A percentile compares a stretch with the other conserved stretches of the same genome.
These are phyloP conservation scores for Apiospora marii DNA, from an alignment of 2,329 filamentous ascomycete genomes.

Conservation along the genomic window DNA sequence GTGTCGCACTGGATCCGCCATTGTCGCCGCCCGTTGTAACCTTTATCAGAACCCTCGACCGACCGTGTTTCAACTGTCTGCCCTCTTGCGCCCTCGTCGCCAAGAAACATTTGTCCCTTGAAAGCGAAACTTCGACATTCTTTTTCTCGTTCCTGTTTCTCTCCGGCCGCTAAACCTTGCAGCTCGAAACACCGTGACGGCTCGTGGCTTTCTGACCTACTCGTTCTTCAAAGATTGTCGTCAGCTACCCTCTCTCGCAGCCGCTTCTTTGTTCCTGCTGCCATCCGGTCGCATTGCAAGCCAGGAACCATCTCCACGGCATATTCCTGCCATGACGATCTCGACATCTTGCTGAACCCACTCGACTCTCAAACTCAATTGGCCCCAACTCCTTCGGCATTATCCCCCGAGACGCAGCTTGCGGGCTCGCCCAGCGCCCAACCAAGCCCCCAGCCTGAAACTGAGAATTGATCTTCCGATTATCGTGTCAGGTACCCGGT, in stretches of 20 bases:
- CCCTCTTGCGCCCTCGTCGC: slow-evolving; percentile 20
- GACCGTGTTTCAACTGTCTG: slow-evolving; percentile 22
- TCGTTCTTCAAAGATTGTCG: not conserved
- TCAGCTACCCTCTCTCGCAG: slow-evolving; percentile 8
- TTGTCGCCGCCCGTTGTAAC: slow-evolving; percentile 25
- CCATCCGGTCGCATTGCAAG: slow-evolving; percentile 18
- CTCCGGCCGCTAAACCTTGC: slow-evolving; percentile 7
- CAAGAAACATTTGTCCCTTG: slow-evolving; percentile 19
- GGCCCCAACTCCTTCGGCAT: slow-evolving; percentile 25
- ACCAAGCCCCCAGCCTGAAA: slow-evolving; percentile 26
- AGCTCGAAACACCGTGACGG: slow-evolving; percentile 17
- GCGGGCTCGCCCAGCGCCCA: slow-evolving; percentile 3
- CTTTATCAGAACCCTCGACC: slow-evolving; percentile 24
- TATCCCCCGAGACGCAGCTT: slow-evolving; percentile 24
- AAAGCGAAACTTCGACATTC: slow-evolving; percentile 23
- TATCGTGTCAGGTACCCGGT: slow-evolving; percentile 24
- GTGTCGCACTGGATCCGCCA: slow-evolving; percentile 23
- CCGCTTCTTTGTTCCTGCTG: slow-evolving; percentile 13
- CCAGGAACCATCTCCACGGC: slow-evolving; percentile 10
- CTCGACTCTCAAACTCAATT: slow-evolving; percentile 25
- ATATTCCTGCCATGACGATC: slow-evolving; percentile 27
- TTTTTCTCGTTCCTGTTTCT: slow-evolving; percentile 21
- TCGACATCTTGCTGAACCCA: slow-evolving; percentile 23
- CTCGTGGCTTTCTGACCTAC: slow-evolving; percentile 3
- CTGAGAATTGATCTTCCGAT: slow-evolving; percentile 26